A percentile compares a stretch with the other conserved stretches of the same genome.
phyloP scores from a whole-genome alignment of 2,329 filamentous ascomycete genomes.

The Davidsoniella virescens region DNA sequence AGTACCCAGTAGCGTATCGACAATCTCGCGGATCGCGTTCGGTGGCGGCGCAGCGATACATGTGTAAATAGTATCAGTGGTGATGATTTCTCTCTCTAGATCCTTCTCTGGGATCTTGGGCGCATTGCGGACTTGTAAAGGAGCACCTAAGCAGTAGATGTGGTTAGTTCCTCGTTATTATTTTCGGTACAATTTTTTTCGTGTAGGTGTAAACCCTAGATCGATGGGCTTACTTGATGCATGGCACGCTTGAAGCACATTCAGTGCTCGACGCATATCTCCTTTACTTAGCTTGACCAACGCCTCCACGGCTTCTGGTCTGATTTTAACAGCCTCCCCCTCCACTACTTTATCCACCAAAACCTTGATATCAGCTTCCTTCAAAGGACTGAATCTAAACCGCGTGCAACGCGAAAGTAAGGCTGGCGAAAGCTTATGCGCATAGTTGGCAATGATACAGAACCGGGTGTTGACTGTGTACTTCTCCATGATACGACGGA shows the following conservation, averaged over 20 bases:
- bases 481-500: constrained; percentile 96
- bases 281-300: constrained; percentile 80
- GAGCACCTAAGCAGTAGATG: constrained; percentile 36
- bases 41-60: constrained; percentile 94
- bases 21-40: constrained; percentile 69
- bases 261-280: constrained; percentile 88
- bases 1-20: constrained; percentile 67
- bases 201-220: background rate
- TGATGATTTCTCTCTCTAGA: constrained; percentile 59
- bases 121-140: constrained; percentile 42
- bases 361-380: constrained; percentile 68
- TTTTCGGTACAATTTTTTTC: background rate
- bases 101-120: constrained; percentile 45
- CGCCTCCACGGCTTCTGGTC: constrained; percentile 62
- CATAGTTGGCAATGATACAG: constrained; percentile 98
- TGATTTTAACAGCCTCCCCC: constrained; percentile 74
- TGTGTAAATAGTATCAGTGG: constrained; percentile 90
- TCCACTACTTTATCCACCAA: constrained; percentile 81
- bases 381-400: constrained; percentile 87
- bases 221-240: constrained; percentile 53
- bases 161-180: background rate
- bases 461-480: constrained; percentile 97
- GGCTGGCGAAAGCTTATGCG: constrained; percentile 89
- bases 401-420: constrained; percentile 84
- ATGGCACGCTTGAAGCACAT: constrained; percentile 91